A percentile compares a stretch with the other conserved stretches of the same genome.
phyloP scores from a whole-genome alignment of 2,329 filamentous ascomycete species.

The Fusarium bulbicola region DNA sequence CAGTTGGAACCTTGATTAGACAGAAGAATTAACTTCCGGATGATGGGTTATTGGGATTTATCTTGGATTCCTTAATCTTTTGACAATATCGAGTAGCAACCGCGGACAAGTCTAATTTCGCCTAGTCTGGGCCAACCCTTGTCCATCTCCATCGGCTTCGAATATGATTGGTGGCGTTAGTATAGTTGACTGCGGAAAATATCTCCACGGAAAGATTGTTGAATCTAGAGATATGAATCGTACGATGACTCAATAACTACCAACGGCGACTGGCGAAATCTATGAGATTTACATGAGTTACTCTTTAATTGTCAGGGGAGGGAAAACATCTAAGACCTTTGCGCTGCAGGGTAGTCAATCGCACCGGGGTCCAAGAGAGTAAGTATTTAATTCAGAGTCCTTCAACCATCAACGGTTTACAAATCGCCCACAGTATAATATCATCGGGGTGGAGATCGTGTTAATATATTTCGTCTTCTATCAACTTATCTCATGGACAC shows the following conservation, averaged over 20 bases:
- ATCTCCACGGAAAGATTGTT: neutral
- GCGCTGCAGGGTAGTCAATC: neutral
- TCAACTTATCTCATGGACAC: neutral
- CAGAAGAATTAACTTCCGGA: fast-evolving
- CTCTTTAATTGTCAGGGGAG: too few species aligned
- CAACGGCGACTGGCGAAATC: neutral
- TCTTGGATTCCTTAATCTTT: neutral
- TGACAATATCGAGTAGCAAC: neutral
- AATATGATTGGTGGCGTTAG: neutral
- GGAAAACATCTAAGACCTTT: too few species aligned
- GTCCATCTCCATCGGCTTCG: neutral
- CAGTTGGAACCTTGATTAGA: neutral
- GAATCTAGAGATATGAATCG: neutral
- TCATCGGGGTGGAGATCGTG: neutral
- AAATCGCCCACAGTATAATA: too few species aligned
- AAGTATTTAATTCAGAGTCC: neutral
- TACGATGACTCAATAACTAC: neutral
- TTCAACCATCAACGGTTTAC: neutral
- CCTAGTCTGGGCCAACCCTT: neutral
- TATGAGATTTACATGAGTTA: too few species aligned
- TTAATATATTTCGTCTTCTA: neutral
- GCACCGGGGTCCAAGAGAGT: neutral
- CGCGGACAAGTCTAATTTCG: neutral
- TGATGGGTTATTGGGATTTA: too few species aligned
- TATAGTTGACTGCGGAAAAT: neutral